Percentiles rank a stretch among this genome's conserved stretches.
Conservation (phyloP, 225 moss, liverwort and hornwort genomes). For the Thuidium tamariscinum region DNA sequence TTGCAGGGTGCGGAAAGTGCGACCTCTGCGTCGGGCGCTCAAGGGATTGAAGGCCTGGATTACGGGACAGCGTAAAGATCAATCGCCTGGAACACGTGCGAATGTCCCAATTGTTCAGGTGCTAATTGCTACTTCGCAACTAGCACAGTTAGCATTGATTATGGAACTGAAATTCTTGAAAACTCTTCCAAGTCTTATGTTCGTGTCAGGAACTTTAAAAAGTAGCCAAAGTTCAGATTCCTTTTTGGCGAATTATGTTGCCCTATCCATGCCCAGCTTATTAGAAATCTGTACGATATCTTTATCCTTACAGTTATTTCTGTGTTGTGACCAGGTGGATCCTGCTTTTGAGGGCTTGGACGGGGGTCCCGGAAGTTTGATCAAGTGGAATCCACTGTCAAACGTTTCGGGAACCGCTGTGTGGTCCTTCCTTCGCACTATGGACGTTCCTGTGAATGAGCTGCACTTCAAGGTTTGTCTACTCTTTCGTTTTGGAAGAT, state of each 20-base stretch:
- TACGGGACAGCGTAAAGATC: slow-evolving; percentile 92
- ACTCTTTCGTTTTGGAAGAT: not conserved
- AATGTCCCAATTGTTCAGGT: slow-evolving; percentile 90
- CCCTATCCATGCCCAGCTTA: not conserved
- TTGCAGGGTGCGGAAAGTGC: slow-evolving; percentile 85
- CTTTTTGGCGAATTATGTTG: not conserved
- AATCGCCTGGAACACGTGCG: slow-evolving; percentile 92
- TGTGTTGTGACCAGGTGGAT: slow-evolving; percentile 41
- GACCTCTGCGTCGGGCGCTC: slow-evolving; percentile 71
- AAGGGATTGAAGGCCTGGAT: slow-evolving; percentile 90
- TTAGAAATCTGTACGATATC: not conserved
- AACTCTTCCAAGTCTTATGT: not conserved
- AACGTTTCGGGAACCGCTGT: slow-evolving; percentile 65
- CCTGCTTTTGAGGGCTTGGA: slow-evolving; percentile 86
- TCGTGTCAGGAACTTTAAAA: not conserved
- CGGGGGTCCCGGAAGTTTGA: slow-evolving; percentile 74
- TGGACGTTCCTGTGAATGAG: slow-evolving; percentile 84
- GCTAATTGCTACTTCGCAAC: not conserved
- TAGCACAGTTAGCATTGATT: not conserved
- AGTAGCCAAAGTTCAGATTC: not conserved
- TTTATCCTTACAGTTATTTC: not conserved
- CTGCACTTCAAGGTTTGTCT: slow-evolving; percentile 63
- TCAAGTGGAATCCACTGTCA: slow-evolving; percentile 89
- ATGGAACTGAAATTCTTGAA: not conserved
- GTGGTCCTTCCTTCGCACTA: slow-evolving; percentile 74